Base-by-base conservation (phyloP, 2,329 filamentous ascomycete genomes). In the Pseudocercospora fijiensis region DNA sequence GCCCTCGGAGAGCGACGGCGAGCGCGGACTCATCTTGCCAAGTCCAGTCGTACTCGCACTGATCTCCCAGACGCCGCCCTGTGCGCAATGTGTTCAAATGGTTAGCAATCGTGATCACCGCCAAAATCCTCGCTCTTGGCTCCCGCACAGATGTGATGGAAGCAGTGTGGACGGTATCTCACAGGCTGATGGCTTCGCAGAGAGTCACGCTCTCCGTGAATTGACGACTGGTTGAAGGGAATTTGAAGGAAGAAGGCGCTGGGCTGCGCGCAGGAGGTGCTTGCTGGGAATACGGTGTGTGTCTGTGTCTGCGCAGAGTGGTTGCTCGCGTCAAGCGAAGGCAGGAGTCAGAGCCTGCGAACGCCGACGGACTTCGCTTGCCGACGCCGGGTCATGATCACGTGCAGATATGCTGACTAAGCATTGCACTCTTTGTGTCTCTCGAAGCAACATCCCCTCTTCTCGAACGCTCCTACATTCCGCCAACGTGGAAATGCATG, bases 1-100 rank as follows among this genome's bases (percentile, higher is more conserved):
- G 81, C 92, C 91, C 80, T 96, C 91, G 79, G 90, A 91, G 81
- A 88, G 91, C 71, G 90, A 91, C 80, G 88, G 91, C 72, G 82
- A 82, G 72, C 70, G 70, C 59, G 60, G 68, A 66, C 79, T 78
- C 79, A 78, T 78, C 68, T 67, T 74, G 70, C 65, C 65, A 33
- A 56, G 37, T 56, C 53, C 27, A 60, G 57, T 30, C 59, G 10
- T 27, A 26, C 24, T 24, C 60, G 43, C 41, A 18, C 53, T 37
- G 53, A 41, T 45, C 37, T 26, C 47, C 57, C 67, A 67, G 66
- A 65, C 65, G 63, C 58, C 41, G 67, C 69, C 69, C 69, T 69
- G 66, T 67, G 62, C 60, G 52, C 47, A 45, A 57, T 63, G 60
- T 67, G 69, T 67, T 61, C 57, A 67, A 65, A 70, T 64, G 58